These are phyloP conservation scores for Pleurotus eryngii DNA, from an alignment of 768 basidiomycete genomes.

Conservation along the genomic window DNA sequence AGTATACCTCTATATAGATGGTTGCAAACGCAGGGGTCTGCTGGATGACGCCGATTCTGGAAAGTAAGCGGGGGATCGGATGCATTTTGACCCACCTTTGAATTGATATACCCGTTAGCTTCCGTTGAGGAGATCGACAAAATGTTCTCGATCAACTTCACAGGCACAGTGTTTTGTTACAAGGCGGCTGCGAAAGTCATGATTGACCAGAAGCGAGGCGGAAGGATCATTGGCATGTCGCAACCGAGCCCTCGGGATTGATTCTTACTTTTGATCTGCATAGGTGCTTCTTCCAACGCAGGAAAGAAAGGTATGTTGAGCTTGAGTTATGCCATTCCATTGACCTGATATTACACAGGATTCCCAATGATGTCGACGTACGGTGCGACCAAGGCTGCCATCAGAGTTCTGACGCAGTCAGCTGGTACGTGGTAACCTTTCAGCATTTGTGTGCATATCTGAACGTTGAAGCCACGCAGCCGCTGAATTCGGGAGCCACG, in stretches of 20 bases:
- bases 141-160: slow-evolving; percentile 25
- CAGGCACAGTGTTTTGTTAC: slow-evolving; percentile 30
- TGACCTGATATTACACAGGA: neutral
- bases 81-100: neutral
- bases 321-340: no score
- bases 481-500: no score
- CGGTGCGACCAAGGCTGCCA: slow-evolving; percentile 12
- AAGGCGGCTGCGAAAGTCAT: slow-evolving; percentile 30
- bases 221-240: slow-evolving; percentile 27
- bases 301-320: neutral
- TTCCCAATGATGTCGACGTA: neutral
- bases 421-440: neutral
- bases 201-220: slow-evolving; percentile 32
- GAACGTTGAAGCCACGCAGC: no score
- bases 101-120: neutral
- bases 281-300: slow-evolving; percentile 9
- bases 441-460: no score
- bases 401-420: slow-evolving; percentile 10
- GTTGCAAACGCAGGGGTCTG: neutral
- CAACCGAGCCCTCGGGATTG: no score
- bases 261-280: no score
- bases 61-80: neutral
- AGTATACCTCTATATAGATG: neutral
- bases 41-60: neutral
- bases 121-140: slow-evolving; percentile 20